Evolutionary conservation across 441 rosid genomes (phyloP), one percentile per base, ranked within the genome.

Genomic region (Gossypium schwendimanii): DNA sequence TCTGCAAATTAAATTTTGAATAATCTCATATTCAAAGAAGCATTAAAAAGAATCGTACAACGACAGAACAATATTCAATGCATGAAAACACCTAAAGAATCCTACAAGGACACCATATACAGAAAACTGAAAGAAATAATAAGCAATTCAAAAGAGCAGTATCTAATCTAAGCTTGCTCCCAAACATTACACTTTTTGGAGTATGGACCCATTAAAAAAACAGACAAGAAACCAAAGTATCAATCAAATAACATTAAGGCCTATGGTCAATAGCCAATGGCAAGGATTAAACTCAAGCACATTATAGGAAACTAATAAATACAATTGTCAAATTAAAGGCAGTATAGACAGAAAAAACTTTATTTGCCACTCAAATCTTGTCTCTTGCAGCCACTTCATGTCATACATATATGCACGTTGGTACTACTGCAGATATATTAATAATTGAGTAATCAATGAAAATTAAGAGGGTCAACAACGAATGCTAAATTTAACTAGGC

Each of bases 1-100:
- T 82, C 97, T 94, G 84, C 80, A 83, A 80, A 72, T 72, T 70
- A 78, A 59, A 49, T 17, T 75, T 54, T 15, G 44, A 52, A 70
- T 59, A 63, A 65, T 15, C 44, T 59, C 71, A 24, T 26, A 62
- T 44, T 64, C 20, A 63, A 58, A 58, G 39, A 69, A 50, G 63
- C 64, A 21, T 14, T 9, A 8, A 44, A 47, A 11, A 20, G 33
- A 54, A 50, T 76, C 61, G 58, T 12, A 36, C 15, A 3, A 72
- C 20, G 64, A 67, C 33, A 28, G 5, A 20, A 73, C 18, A 50
- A 33, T 24, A 69, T 57, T 5, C 39, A 23, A 45, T 44, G 54
- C 53, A 64, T 45, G 55, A 65, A 66, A 71, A 17, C 62, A 33
- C 45, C 45, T 28, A 47, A 11, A 26, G 47, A 54, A 39, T 76